Percentiles rank a stretch among this genome's conserved stretches.
Evolutionary conservation across 179 eudicot species (phyloP).

Genomic region (Carnegiea gigantea): DNA sequence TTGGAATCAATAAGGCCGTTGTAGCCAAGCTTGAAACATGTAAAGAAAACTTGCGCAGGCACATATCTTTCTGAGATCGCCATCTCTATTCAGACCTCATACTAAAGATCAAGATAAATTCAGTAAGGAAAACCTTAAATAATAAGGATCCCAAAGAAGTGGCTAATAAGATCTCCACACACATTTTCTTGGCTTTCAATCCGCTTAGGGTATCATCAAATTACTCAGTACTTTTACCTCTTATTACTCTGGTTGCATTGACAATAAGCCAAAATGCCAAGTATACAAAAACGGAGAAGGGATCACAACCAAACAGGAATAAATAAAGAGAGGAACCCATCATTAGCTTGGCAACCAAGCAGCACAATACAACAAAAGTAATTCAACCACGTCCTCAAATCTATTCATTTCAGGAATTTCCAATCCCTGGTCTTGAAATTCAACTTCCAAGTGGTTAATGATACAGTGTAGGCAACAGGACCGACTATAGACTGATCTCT

Average conservation of each 20-base stretch:
- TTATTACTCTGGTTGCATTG: background rate
- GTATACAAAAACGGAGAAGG: background rate
- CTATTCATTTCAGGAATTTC: background rate
- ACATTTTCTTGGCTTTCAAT: background rate
- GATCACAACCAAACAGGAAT: too few species aligned
- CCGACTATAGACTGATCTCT: background rate
- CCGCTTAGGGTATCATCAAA: background rate
- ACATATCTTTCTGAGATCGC: background rate
- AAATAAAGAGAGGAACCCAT: background rate
- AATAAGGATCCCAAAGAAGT: background rate
- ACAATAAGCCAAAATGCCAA: background rate
- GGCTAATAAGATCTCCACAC: background rate
- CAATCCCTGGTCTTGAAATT: background rate
- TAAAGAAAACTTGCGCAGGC: background rate
- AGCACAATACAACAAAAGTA: background rate
- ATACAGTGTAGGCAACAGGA: background rate
- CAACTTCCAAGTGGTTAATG: background rate
- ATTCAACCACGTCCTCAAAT: background rate
- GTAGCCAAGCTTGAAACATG: background rate
- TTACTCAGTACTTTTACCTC: background rate
- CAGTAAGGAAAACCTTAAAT: background rate
- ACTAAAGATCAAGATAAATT: background rate
- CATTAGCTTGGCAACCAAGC: background rate
- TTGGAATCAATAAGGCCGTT: background rate
- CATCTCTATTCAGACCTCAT: background rate